phyloP scores from a whole-genome alignment of 78 protist species.

The Chrysochromulina parva region DNA sequence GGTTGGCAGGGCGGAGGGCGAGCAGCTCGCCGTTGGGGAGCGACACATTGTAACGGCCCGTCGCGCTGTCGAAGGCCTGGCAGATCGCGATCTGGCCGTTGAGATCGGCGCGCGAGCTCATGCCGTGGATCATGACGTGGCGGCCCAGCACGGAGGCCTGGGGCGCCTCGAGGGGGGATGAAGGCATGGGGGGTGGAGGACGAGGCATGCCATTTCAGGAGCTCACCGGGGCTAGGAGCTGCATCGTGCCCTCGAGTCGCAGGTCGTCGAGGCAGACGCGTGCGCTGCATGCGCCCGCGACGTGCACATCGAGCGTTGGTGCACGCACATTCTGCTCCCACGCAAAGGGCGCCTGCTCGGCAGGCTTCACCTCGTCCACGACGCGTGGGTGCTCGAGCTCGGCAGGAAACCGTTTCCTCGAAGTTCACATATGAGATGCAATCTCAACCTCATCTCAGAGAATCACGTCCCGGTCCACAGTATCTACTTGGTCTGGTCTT shows the following conservation, averaged over 20 bases:
- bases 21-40: not conserved
- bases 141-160: not conserved
- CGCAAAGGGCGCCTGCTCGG: not conserved
- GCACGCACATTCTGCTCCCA: not conserved
- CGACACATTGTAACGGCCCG: not conserved
- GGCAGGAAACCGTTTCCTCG: not conserved
- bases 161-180: too few species aligned
- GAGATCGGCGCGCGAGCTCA: not conserved
- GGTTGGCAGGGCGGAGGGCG: not conserved
- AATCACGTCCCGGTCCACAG: too few species aligned
- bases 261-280: not conserved
- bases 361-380: not conserved
- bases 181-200: too few species aligned
- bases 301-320: not conserved
- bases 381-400: constrained; percentile 16
- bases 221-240: not conserved
- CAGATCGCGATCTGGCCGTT: not conserved
- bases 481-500: too few species aligned
- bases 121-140: not conserved
- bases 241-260: not conserved
- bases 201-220: too few species aligned
- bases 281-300: not conserved
- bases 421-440: too few species aligned
- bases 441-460: too few species aligned
- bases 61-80: not conserved